Evolutionary conservation across 176 grass and related monocot species (phyloP).

Genomic region (Aechmea fasciata): DNA sequence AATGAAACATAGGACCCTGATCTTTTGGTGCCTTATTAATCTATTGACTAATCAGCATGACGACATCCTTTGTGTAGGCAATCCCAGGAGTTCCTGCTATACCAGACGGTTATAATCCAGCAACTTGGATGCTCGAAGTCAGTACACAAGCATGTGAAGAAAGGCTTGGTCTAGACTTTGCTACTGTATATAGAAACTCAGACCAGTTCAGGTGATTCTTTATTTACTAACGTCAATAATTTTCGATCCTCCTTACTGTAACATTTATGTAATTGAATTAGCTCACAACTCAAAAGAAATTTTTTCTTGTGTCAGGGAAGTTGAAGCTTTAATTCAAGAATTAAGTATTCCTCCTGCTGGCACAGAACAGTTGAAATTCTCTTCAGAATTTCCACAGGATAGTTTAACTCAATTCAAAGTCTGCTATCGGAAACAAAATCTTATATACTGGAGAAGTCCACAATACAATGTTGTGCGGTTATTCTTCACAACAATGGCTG

Average conservation of each 20-base stretch:
- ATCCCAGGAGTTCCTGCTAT: slow-evolving; percentile 47
- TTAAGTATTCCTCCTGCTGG: slow-evolving; percentile 36
- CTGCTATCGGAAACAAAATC: slow-evolving; percentile 49
- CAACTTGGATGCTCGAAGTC: slow-evolving; percentile 86
- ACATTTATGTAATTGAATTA: background rate
- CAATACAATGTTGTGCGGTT: slow-evolving; percentile 56
- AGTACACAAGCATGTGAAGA: slow-evolving; percentile 56
- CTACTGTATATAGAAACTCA: slow-evolving; percentile 48
- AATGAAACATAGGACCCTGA: background rate
- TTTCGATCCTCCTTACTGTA: background rate
- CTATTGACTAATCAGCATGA: background rate
- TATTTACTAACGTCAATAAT: background rate
- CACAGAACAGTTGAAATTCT: slow-evolving; percentile 40
- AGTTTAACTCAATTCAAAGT: slow-evolving; percentile 40
- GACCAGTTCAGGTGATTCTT: slow-evolving; percentile 44
- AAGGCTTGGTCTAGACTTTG: slow-evolving; percentile 52
- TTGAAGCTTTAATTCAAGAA: slow-evolving; percentile 40
- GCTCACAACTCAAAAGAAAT: background rate
- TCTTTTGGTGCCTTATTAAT: too few relatives aligned
- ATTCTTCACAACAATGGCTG: slow-evolving; percentile 43
- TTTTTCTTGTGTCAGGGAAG: slow-evolving; percentile 23
- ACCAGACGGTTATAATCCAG: slow-evolving; percentile 55
- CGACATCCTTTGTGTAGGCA: slow-evolving; percentile 18
- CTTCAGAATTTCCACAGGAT: slow-evolving; percentile 46
- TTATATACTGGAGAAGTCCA: slow-evolving; percentile 78